Evolutionary conservation across 1,139 yeast species (phyloP).

Genomic region (Nakaseomyces uthaithaninus): DNA sequence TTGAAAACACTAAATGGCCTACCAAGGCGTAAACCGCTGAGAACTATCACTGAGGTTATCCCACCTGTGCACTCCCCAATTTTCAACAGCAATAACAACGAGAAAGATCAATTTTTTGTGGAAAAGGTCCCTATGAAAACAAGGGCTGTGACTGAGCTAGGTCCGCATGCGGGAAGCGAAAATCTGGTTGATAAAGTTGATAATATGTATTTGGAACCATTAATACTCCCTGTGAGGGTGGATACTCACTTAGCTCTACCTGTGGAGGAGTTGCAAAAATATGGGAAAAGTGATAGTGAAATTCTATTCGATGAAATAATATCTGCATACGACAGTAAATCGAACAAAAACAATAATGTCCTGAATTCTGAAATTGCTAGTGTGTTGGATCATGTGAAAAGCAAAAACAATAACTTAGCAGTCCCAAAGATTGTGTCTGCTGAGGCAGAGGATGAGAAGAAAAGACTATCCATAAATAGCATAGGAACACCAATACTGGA

Average conservation of each 20-base stretch:
- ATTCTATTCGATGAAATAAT: slow-evolving; percentile 25
- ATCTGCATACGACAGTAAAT: slow-evolving; percentile 16
- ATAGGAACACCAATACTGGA: slow-evolving; percentile 7
- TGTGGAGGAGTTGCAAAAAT: slow-evolving; percentile 3
- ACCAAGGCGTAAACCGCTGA: neutral
- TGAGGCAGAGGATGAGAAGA: slow-evolving; percentile 1
- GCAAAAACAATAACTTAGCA: slow-evolving; percentile 9
- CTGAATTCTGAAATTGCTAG: slow-evolving; percentile 16
- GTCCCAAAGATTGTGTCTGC: slow-evolving; percentile 1
- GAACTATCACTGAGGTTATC: neutral
- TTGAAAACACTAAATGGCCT: neutral
- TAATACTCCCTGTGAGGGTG: slow-evolving; percentile 1
- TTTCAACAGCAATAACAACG: neutral
- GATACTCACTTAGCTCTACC: neutral
- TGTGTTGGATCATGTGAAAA: slow-evolving; percentile 17
- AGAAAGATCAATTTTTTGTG: neutral
- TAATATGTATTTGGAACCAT: slow-evolving; percentile 1
- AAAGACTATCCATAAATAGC: slow-evolving; percentile 5
- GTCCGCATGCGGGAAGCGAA: neutral
- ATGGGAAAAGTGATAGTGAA: slow-evolving; percentile 17
- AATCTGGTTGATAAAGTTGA: neutral
- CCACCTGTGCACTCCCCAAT: neutral
- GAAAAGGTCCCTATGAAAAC: neutral
- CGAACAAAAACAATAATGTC: slow-evolving; percentile 5
- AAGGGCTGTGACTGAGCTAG: slow-evolving; percentile 1